Conservation (phyloP, 129 eudicot species). For the Scalesia atractyloides region DNA sequence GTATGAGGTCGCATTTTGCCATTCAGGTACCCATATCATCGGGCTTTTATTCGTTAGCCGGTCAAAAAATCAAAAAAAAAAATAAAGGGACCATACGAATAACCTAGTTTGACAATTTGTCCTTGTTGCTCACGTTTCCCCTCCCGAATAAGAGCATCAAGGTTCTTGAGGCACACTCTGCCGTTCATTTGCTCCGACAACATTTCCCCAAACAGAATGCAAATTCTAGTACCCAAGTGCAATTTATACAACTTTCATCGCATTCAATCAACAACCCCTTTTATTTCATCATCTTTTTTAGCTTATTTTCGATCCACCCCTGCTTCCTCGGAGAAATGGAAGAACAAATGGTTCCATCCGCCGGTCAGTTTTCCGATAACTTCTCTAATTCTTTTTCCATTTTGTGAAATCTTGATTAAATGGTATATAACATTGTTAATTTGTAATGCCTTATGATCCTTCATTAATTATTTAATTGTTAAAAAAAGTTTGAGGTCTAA, state of each 20-base stretch:
- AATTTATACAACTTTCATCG: background rate
- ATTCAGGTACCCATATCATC: too few species aligned
- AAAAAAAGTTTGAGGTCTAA: background rate
- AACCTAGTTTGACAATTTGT: too few species aligned
- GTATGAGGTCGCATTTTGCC: too few species aligned
- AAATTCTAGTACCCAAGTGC: conserved; percentile 26
- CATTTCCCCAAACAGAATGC: conserved; percentile 20
- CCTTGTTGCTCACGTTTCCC: too few species aligned
- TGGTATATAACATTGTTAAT: background rate
- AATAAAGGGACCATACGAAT: too few species aligned
- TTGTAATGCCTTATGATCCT: background rate
- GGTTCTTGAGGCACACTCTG: background rate
- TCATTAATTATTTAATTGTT: background rate
- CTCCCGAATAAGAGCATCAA: too few species aligned
- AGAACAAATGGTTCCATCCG: conserved; percentile 27
- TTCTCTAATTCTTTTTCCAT: background rate
- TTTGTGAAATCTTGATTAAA: background rate
- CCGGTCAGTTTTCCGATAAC: conserved; percentile 19
- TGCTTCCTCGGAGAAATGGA: conserved; percentile 29
- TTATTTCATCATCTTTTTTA: conserved; percentile 30
- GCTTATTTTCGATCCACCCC: conserved; percentile 37
- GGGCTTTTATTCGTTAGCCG: too few species aligned
- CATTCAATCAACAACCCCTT: conserved; percentile 16
- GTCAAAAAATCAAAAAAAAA: too few species aligned
- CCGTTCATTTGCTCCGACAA: background rate